Conservation (phyloP, 208 protist genomes). For the Trypanosoma avium region DNA sequence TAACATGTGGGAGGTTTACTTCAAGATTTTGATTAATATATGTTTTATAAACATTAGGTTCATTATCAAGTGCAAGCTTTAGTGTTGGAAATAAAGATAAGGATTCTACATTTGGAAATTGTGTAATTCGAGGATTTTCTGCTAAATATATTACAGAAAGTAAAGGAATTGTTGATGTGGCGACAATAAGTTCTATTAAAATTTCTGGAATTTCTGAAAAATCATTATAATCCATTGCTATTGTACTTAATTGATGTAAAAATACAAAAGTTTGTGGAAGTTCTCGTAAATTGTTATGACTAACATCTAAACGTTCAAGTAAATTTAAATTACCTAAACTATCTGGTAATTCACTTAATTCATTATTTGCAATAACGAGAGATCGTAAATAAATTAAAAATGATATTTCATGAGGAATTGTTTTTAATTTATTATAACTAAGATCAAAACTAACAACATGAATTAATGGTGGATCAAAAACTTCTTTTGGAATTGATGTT, state of each 20-base stretch:
- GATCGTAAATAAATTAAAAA: constrained; percentile 61
- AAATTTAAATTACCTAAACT: constrained; percentile 62
- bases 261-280: constrained; percentile 77
- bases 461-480: constrained; percentile 70
- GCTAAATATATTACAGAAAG: constrained; percentile 77
- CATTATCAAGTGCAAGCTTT: constrained; percentile 84
- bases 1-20: constrained; percentile 64
- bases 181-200: constrained; percentile 52
- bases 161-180: constrained; percentile 22
- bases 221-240: constrained; percentile 85
- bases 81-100: constrained; percentile 56
- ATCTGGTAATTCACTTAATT: constrained; percentile 68
- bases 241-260: constrained; percentile 43
- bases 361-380: constrained; percentile 80
- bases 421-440: constrained; percentile 67
- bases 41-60: constrained; percentile 69
- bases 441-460: constrained; percentile 70
- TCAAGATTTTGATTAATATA: constrained; percentile 53
- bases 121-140: constrained; percentile 64
- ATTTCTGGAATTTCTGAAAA: constrained; percentile 65
- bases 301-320: constrained; percentile 75
- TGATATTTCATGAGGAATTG: constrained; percentile 69
- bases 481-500: constrained; percentile 53
- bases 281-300: constrained; percentile 69
- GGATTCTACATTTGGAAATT: constrained; percentile 39